These are phyloP conservation scores for Amyloporia xantha DNA, from an alignment of 768 basidiomycete genomes.

Conservation along the genomic window DNA sequence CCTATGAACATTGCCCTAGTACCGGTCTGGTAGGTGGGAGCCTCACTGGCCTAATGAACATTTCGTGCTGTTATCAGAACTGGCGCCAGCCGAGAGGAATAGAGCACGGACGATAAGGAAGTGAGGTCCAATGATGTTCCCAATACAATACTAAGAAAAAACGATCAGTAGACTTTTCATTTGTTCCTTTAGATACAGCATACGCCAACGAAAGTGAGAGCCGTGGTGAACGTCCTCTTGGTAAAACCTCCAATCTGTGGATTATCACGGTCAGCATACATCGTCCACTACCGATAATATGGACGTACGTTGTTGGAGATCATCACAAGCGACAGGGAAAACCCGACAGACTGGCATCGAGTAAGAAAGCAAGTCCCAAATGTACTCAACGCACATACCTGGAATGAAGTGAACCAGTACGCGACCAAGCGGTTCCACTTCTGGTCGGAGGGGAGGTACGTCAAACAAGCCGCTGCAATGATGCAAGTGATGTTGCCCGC, in stretches of 20 bases:
- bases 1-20: slow-evolving; percentile 16
- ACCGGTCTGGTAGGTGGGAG: slow-evolving; percentile 12
- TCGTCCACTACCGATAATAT: not conserved
- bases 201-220: slow-evolving; percentile 23
- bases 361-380: not conserved
- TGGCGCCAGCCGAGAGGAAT: not conserved
- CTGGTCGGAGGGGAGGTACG: slow-evolving; percentile 22
- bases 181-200: too few relatives aligned
- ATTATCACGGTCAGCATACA: not conserved
- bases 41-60: slow-evolving; percentile 9
- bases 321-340: slow-evolving; percentile 23
- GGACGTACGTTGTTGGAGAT: slow-evolving; percentile 19
- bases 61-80: not conserved
- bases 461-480: slow-evolving; percentile 23
- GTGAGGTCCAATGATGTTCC: slow-evolving; percentile 15
- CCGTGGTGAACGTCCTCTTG: slow-evolving; percentile 24
- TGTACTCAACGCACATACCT: slow-evolving; percentile 2
- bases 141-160: slow-evolving; percentile 11
- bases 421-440: slow-evolving; percentile 27
- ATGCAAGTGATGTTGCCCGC: slow-evolving; percentile 27
- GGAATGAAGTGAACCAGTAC: slow-evolving; percentile 26
- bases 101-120: slow-evolving; percentile 10
- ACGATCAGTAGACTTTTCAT: not conserved
- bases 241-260: slow-evolving; percentile 23
- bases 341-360: slow-evolving; percentile 17